Conservation (phyloP, 202 grass and related monocot species). For the Cymbopogon flexuosus region DNA sequence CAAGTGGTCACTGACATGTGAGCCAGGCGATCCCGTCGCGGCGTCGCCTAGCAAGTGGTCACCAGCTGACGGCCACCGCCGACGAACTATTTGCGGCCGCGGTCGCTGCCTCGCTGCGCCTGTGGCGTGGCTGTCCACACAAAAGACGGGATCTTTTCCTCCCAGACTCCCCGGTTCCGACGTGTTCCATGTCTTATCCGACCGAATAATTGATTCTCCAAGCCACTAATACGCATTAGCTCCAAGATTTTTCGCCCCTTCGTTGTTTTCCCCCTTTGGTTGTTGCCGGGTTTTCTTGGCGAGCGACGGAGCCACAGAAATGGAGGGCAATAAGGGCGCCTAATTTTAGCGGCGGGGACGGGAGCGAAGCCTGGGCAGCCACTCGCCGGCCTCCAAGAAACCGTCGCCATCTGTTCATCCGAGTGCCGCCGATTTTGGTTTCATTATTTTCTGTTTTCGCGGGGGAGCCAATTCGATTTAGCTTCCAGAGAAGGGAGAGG, state of each 20-base stretch:
- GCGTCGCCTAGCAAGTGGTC: neutral
- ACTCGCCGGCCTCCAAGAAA: constrained; percentile 23
- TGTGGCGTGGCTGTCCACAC: neutral
- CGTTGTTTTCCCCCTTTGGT: neutral
- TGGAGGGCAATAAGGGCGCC: constrained; percentile 25
- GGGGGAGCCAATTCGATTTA: constrained; percentile 1
- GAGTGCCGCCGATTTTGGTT: constrained; percentile 1
- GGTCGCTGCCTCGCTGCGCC: neutral
- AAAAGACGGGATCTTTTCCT: constrained; percentile 23
- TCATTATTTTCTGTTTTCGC: neutral
- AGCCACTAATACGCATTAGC: constrained; percentile 22
- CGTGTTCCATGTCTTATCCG: neutral
- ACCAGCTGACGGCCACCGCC: neutral
- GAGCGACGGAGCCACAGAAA: constrained; percentile 43
- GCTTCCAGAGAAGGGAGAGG: neutral
- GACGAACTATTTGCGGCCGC: neutral
- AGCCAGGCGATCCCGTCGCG: neutral
- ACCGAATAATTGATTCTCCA: constrained; percentile 17
- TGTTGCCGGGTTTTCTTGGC: constrained; percentile 23
- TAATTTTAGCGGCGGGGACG: constrained; percentile 45
- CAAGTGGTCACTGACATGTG: neutral
- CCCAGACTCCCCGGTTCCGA: neutral
- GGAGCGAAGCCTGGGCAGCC: constrained; percentile 33
- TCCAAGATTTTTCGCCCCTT: constrained; percentile 8
- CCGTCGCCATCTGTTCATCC: constrained; percentile 5